phyloP scores from a whole-genome alignment of 495 filamentous ascomycete genomes.

The Penicillium roqueforti region DNA sequence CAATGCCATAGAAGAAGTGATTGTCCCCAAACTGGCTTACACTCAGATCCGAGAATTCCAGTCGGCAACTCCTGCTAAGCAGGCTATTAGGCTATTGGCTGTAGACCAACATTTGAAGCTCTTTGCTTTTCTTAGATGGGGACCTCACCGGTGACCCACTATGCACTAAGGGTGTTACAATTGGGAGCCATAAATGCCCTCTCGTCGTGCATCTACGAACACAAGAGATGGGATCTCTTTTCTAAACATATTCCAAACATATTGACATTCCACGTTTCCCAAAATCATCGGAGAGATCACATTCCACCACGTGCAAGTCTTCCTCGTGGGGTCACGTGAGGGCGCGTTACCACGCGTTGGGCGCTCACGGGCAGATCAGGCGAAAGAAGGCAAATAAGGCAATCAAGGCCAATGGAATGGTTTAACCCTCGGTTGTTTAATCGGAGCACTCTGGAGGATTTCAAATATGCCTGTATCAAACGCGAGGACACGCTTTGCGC shows the following conservation, averaged over 20 bases:
- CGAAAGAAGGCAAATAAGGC: neutral
- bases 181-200: neutral
- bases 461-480: neutral
- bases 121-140: neutral
- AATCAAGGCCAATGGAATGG: neutral
- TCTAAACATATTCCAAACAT: neutral
- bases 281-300: neutral
- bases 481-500: neutral
- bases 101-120: neutral
- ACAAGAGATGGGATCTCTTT: neutral
- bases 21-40: neutral
- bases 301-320: slow-evolving; percentile 3
- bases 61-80: neutral
- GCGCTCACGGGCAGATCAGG: neutral
- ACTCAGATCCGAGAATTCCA: neutral
- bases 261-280: neutral
- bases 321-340: slow-evolving; percentile 12
- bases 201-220: no score
- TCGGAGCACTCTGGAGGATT: neutral
- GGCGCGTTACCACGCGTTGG: slow-evolving; percentile 7
- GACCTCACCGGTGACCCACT: neutral
- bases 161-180: neutral
- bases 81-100: no score
- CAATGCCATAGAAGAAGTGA: neutral
- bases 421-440: neutral